phyloP scores from a whole-genome alignment of 2,329 filamentous ascomycete genomes.

The Botrytis paeoniae region DNA sequence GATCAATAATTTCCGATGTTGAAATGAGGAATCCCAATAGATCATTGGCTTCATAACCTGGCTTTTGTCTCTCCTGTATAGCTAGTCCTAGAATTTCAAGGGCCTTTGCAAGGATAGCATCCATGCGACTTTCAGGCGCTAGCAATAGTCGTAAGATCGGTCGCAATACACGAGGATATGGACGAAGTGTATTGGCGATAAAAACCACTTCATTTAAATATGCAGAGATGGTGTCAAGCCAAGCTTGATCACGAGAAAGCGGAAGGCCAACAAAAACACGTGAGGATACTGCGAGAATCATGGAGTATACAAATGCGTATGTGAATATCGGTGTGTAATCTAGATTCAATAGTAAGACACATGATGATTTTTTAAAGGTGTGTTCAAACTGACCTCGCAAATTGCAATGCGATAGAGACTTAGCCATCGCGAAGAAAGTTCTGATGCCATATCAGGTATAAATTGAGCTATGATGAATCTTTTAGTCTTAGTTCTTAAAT shows the following conservation, averaged over 20 bases:
- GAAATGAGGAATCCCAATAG: neutral
- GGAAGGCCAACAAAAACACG: constrained; percentile 32
- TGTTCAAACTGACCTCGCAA: neutral
- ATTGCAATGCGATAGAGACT: neutral
- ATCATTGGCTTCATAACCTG: neutral
- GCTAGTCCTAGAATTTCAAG: neutral
- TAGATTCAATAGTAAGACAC: neutral
- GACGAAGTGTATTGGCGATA: neutral
- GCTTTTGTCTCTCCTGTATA: neutral
- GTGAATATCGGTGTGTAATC: neutral
- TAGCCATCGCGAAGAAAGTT: constrained; percentile 1
- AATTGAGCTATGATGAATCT: neutral
- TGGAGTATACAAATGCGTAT: neutral
- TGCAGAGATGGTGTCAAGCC: constrained; percentile 23
- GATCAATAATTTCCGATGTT: neutral
- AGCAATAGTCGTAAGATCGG: neutral
- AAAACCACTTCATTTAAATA: neutral
- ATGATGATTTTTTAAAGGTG: neutral
- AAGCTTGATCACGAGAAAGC: constrained; percentile 30
- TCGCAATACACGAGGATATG: neutral
- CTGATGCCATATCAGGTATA: constrained; percentile 2
- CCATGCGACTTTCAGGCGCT: constrained; percentile 11
- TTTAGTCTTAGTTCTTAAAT: neutral
- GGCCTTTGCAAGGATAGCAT: constrained; percentile 7
- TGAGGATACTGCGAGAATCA: constrained; percentile 7